phyloP scores from a whole-genome alignment of 805 yeast genomes.

The Grigorovia jiainica region DNA sequence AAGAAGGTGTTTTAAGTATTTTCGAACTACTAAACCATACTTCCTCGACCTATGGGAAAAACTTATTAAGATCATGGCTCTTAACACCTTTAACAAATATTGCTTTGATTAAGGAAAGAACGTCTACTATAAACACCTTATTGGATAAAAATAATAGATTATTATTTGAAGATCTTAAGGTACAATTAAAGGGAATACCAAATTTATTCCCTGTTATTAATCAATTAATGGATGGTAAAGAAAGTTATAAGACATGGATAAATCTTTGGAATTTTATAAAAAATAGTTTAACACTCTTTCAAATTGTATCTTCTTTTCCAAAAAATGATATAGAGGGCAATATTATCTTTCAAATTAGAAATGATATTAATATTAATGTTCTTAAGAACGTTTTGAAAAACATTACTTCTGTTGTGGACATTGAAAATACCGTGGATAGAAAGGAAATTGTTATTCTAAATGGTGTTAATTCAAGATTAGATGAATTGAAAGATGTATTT shows the following conservation, averaged over 20 bases:
- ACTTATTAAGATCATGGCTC: slow-evolving; percentile 29
- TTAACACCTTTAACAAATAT: slow-evolving; percentile 27
- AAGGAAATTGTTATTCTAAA: slow-evolving; percentile 23
- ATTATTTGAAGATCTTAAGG: slow-evolving; percentile 14
- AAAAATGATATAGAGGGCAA: slow-evolving; percentile 1
- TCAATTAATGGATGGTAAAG: slow-evolving; percentile 21
- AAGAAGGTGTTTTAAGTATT: slow-evolving; percentile 13
- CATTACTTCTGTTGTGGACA: slow-evolving; percentile 29
- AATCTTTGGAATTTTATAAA: slow-evolving; percentile 19
- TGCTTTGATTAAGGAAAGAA: slow-evolving; percentile 23
- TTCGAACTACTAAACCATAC: slow-evolving; percentile 16
- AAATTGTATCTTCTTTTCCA: slow-evolving; percentile 8
- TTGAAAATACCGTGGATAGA: slow-evolving; percentile 27
- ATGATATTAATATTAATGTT: slow-evolving; percentile 4
- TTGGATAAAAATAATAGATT: slow-evolving; percentile 13
- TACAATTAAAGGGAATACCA: slow-evolving; percentile 19
- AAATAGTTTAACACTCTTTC: slow-evolving; percentile 11
- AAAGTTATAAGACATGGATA: slow-evolving; percentile 24
- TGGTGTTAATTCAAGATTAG: slow-evolving; percentile 25
- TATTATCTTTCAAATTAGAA: slow-evolving; percentile 10
- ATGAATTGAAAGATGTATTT: slow-evolving; percentile 20
- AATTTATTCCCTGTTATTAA: slow-evolving; percentile 21
- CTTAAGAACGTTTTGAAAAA: slow-evolving; percentile 10
- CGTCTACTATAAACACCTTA: slow-evolving; percentile 21
- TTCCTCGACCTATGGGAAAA: slow-evolving; percentile 24